Evolutionary conservation across 2,329 filamentous ascomycete genomes (phyloP).

Genomic region (Bisporella sp.): DNA sequence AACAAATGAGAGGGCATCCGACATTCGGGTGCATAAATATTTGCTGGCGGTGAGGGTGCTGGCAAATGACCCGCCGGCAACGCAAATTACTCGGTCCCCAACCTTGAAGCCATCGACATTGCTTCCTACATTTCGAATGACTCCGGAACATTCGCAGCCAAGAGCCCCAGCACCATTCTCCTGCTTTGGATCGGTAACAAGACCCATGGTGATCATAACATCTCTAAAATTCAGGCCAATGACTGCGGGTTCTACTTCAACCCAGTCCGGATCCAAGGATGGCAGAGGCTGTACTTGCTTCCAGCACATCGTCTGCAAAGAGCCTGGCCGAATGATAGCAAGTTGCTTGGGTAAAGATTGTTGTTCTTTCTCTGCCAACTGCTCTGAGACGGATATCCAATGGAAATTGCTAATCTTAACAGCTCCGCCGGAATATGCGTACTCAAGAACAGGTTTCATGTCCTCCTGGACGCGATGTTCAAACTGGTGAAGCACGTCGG

Average conservation of each 20-base stretch:
- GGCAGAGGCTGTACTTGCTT: neutral
- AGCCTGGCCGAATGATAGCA: neutral
- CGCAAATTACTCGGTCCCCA: constrained; percentile 17
- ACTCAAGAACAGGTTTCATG: neutral
- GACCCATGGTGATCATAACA: neutral
- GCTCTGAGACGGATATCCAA: too few relatives aligned
- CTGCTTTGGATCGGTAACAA: neutral
- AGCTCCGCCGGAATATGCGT: too few relatives aligned
- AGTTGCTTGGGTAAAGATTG: neutral
- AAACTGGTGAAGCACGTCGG: constrained; percentile 7
- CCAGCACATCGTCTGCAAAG: neutral
- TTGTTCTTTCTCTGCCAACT: too few relatives aligned
- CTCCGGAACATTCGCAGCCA: constrained; percentile 22
- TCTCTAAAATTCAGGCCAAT: constrained; percentile 17
- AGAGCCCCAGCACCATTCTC: neutral
- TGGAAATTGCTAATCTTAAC: too few relatives aligned
- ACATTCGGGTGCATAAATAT: constrained; percentile 25
- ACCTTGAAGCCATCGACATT: constrained; percentile 12
- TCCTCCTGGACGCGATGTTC: constrained; percentile 6
- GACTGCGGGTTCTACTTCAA: constrained; percentile 7
- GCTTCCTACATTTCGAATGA: constrained; percentile 20
- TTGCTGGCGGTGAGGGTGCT: constrained; percentile 5
- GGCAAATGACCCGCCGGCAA: neutral
- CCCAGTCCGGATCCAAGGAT: neutral
- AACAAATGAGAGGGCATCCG: constrained; percentile 30